These are phyloP conservation scores for Brasilioporus rufonigricans DNA, from an alignment of 768 basidiomycete genomes.

Conservation along the genomic window DNA sequence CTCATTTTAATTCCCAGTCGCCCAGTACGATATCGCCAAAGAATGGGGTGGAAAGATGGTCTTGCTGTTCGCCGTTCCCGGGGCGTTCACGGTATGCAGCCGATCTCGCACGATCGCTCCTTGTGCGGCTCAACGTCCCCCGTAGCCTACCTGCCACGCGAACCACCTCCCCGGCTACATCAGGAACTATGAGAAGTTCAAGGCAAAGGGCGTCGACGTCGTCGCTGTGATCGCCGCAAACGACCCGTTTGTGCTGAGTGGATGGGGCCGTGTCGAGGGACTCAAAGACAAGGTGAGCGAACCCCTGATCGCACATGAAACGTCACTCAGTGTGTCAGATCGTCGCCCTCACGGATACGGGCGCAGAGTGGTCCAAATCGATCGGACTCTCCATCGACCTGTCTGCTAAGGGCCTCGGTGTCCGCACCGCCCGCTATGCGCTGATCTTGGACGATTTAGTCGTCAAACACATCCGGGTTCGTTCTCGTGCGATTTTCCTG, in stretches of 20 bases:
- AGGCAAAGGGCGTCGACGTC: slow-evolving; percentile 50
- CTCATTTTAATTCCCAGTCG: slow-evolving; percentile 37
- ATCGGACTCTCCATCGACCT: slow-evolving; percentile 59
- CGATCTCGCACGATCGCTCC: neutral
- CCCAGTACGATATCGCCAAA: slow-evolving; percentile 48
- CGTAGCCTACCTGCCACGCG: slow-evolving; percentile 41
- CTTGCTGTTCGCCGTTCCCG: slow-evolving; percentile 74
- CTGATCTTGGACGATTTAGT: slow-evolving; percentile 68
- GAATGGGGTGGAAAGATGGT: slow-evolving; percentile 83
- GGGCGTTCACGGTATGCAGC: slow-evolving; percentile 69
- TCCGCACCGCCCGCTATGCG: slow-evolving; percentile 61
- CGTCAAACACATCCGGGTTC: slow-evolving; percentile 61
- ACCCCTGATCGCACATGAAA: slow-evolving; percentile 24
- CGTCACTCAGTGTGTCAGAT: slow-evolving; percentile 40
- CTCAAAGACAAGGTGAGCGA: slow-evolving; percentile 68
- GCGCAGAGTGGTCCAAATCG: slow-evolving; percentile 53
- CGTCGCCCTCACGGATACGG: slow-evolving; percentile 53
- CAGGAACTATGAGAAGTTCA: slow-evolving; percentile 45
- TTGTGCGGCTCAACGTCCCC: neutral
- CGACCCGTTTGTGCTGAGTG: slow-evolving; percentile 59
- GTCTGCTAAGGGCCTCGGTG: slow-evolving; percentile 46
- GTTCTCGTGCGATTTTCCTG: slow-evolving; percentile 15
- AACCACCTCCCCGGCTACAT: slow-evolving; percentile 48
- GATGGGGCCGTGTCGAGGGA: slow-evolving; percentile 56
- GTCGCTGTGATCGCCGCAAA: slow-evolving; percentile 58